Base-by-base conservation (phyloP, 345 rosid genomes). In the Salix brachista region DNA sequence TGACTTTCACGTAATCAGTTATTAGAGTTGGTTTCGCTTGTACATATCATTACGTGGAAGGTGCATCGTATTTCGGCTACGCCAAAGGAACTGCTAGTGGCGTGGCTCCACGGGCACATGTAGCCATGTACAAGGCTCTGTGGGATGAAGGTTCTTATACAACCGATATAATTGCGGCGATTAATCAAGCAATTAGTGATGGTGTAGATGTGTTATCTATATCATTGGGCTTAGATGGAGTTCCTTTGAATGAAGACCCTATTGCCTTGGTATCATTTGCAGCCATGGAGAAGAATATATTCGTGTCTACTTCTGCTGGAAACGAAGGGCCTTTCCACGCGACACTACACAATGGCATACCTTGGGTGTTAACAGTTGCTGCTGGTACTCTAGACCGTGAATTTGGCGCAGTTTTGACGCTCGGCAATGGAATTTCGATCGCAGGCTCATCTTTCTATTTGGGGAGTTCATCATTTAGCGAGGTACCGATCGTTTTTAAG, bases 331-430 rank as follows among this genome's bases (percentile, higher is more conserved):
- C 83, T 23, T 60, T 2, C 17, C 17, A 17, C 1, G 70, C 30
- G 52, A 80, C 76, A 9, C 78, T 86, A 4, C 84, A 84, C 54
- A 86, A 86, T 32, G 87, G 89, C 17, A 82, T 61, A 26, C 87
- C 87, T 0, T 86, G 89, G 87, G 79, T 82, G 36, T 34, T 86
- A 50, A 86, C 84, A 9, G 87, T 80, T 1, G 87, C 84, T 4
- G 87, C 89, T 0, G 83, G 87, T 1, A 76, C 79, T 5, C 4
- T 81, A 11, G 89, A 86, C 80, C 83, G 89, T 12, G 74, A 71
- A 19, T 86, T 81, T 39, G 60, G 37, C 8, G 89, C 84, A 3
- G 37, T 36, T 37, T 64, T 84, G 34, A 67, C 58, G 7, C 83
- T 86, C 28, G 85, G 83, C 23, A 84, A 78, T 64, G 84, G 84